phyloP scores from a whole-genome alignment of 129 eudicot genomes.

The Flaveria sonorensis region DNA sequence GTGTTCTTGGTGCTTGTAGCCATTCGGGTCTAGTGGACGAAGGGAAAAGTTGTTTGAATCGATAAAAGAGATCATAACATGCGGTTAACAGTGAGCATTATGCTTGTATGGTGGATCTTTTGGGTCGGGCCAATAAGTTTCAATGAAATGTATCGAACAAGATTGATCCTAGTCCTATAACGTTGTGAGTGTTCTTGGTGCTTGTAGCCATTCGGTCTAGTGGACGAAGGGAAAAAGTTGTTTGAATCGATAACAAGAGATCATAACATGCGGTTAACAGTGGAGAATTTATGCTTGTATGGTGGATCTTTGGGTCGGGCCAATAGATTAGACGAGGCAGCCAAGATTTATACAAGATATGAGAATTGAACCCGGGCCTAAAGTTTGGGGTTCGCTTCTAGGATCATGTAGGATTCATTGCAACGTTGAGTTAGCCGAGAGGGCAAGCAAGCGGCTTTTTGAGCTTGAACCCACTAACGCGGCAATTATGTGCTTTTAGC shows the following conservation, averaged over 20 bases:
- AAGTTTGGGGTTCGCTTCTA: slow-evolving; percentile 88
- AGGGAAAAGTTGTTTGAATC: no score
- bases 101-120: no score
- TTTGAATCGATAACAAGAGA: slow-evolving; percentile 68
- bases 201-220: slow-evolving; percentile 95
- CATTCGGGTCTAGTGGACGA: slow-evolving; percentile 84
- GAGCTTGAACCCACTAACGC: slow-evolving; percentile 78
- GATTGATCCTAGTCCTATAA: slow-evolving; percentile 57
- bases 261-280: slow-evolving; percentile 53
- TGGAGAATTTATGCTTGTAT: slow-evolving; percentile 90
- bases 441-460: slow-evolving; percentile 75
- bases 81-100: no score
- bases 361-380: slow-evolving; percentile 83
- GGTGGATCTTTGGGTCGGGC: slow-evolving; percentile 98
- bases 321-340: slow-evolving; percentile 79
- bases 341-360: slow-evolving; percentile 67
- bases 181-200: slow-evolving; percentile 81
- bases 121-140: no score
- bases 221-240: slow-evolving; percentile 63
- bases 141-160: slow-evolving; percentile 57
- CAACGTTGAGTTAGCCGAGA: slow-evolving; percentile 80
- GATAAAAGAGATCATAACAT: no score
- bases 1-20: slow-evolving; percentile 90
- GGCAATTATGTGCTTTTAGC: slow-evolving; percentile 92
- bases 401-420: slow-evolving; percentile 94